Conservation (phyloP, 257 asterid genomes). For the Penstemon barbatus region DNA sequence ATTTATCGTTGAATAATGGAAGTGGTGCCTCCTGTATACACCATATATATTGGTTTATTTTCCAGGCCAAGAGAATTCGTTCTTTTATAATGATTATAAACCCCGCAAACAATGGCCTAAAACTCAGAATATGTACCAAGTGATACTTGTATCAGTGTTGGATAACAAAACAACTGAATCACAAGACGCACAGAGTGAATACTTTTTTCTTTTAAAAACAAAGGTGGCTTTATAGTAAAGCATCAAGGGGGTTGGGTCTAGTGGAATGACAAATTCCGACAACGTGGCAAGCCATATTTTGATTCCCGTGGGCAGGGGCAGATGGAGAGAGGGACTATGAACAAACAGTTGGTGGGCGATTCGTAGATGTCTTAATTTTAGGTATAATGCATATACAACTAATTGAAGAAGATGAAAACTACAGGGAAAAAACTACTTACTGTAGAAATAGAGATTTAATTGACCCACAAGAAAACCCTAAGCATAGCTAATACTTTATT, state of each 20-base stretch:
- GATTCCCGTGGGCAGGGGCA: too few species aligned
- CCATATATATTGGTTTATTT: neutral
- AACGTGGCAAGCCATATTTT: too few species aligned
- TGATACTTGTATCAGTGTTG: neutral
- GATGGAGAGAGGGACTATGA: too few species aligned
- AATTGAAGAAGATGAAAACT: neutral
- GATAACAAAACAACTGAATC: neutral
- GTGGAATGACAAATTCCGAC: too few species aligned
- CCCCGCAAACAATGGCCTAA: conserved; percentile 3
- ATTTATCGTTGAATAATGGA: neutral
- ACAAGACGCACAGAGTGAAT: neutral
- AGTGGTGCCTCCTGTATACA: neutral
- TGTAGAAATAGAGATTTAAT: neutral
- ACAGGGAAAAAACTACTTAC: neutral
- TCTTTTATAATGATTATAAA: neutral
- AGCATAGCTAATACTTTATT: neutral
- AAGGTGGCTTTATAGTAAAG: neutral
- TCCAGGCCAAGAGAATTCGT: neutral
- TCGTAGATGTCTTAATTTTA: neutral
- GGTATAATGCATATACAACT: neutral
- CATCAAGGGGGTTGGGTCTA: neutral
- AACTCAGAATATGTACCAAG: neutral
- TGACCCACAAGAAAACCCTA: conserved; percentile 13
- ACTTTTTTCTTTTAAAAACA: neutral
- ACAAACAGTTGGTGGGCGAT: conserved; percentile 25